These are phyloP conservation scores for Fusarium pseudocircinatum DNA, from an alignment of 2,329 filamentous ascomycete species.

Conservation along the genomic window DNA sequence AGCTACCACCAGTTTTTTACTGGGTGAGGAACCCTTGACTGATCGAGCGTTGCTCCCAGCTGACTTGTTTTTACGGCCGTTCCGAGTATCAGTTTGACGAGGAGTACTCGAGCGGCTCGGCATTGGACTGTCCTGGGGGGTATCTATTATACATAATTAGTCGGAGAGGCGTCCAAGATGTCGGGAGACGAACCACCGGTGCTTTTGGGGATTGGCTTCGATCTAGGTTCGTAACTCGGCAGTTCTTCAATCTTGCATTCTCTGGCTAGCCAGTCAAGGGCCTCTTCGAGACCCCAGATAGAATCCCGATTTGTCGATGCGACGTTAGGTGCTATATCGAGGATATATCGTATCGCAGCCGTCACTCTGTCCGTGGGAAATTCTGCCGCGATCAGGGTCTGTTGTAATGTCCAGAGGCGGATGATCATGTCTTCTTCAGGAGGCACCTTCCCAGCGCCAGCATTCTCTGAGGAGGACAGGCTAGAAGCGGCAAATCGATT, in stretches of 20 bases:
- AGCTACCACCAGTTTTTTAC: constrained; percentile 58
- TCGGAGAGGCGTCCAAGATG: not conserved
- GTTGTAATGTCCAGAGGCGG: constrained; percentile 85
- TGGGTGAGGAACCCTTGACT: constrained; percentile 41
- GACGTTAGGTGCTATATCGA: constrained; percentile 73
- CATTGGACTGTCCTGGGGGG: constrained; percentile 60
- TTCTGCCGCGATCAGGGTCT: constrained; percentile 73
- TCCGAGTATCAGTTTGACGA: constrained; percentile 45
- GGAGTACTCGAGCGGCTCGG: constrained; percentile 63
- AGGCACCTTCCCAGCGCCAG: constrained; percentile 62
- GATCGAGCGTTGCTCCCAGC: constrained; percentile 39
- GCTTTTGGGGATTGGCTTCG: constrained; percentile 53
- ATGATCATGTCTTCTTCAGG: constrained; percentile 80
- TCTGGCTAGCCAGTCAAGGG: constrained; percentile 88
- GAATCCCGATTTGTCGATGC: constrained; percentile 67
- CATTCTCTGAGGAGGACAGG: constrained; percentile 55
- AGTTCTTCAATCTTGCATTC: constrained; percentile 76
- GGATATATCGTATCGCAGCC: constrained; percentile 70
- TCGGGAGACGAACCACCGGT: constrained; percentile 33
- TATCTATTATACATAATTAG: constrained; percentile 49
- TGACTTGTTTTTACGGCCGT: constrained; percentile 49
- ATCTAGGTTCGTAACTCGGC: constrained; percentile 70
- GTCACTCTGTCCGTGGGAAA: constrained; percentile 73
- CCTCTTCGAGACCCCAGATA: constrained; percentile 88
- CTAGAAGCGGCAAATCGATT: constrained; percentile 65